A percentile compares a stretch with the other conserved stretches of the same genome.
These are phyloP conservation scores for Hanseniaspora uvarum DNA, from an alignment of 1,139 yeast species.

Conservation along the genomic window DNA sequence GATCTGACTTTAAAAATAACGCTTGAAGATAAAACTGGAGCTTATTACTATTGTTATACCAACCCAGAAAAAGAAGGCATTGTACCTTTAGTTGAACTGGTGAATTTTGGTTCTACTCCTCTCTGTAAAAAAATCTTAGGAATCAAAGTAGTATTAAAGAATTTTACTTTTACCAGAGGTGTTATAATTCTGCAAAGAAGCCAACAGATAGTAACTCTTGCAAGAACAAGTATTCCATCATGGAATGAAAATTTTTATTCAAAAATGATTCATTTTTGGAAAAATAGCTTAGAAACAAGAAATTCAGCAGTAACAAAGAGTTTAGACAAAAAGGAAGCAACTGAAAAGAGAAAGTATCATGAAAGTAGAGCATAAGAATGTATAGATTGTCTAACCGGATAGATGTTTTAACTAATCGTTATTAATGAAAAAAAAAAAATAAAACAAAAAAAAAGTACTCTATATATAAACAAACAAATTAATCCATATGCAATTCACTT, in stretches of 20 bases:
- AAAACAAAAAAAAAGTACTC: background rate
- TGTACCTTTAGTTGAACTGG: background rate
- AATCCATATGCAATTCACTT: conserved; percentile 1
- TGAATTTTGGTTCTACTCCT: conserved; percentile 21
- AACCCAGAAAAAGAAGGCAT: conserved; percentile 24
- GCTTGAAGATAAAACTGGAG: conserved; percentile 34
- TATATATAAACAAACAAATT: background rate
- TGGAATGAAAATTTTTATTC: conserved; percentile 30
- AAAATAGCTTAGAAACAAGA: conserved; percentile 18
- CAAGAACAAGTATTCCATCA: conserved; percentile 21
- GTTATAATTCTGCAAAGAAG: conserved; percentile 18
- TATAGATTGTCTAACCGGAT: background rate
- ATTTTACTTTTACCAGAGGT: conserved; percentile 10
- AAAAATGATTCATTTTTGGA: conserved; percentile 26
- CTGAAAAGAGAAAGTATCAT: conserved; percentile 4
- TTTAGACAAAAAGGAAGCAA: conserved; percentile 21
- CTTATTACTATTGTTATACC: conserved; percentile 31
- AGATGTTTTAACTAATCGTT: background rate
- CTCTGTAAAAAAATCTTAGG: conserved; percentile 28
- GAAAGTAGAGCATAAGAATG: conserved; percentile 6
- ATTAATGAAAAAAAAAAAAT: no score
- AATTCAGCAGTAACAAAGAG: conserved; percentile 17
- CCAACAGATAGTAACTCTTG: conserved; percentile 24
- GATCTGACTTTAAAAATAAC: conserved; percentile 28
- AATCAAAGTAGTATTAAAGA: conserved; percentile 24